Conservation (phyloP, 225 moss, liverwort and hornwort species). For the Anthoceros angustus region DNA sequence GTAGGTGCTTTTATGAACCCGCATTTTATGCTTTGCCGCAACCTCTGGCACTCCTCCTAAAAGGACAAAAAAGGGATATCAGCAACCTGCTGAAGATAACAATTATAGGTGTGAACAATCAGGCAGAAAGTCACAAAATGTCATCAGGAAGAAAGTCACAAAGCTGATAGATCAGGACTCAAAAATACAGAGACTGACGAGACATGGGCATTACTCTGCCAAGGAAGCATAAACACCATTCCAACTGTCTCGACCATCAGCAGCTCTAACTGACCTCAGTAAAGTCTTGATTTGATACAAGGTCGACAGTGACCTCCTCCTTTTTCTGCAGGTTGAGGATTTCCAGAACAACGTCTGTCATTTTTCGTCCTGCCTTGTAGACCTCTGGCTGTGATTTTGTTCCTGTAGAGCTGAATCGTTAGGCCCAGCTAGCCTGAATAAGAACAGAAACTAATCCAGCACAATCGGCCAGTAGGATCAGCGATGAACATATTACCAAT, state of each 20-base stretch:
- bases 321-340: constrained; percentile 80
- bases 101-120: too few relatives aligned
- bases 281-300: constrained; percentile 92
- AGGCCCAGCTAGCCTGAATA: neutral
- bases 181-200: too few relatives aligned
- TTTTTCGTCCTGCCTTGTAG: constrained; percentile 77
- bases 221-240: neutral
- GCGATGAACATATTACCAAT: constrained; percentile 29
- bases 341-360: constrained; percentile 70
- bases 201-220: too few relatives aligned
- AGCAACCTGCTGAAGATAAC: too few relatives aligned
- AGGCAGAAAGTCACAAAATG: too few relatives aligned
- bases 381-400: constrained; percentile 65
- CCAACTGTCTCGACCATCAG: constrained; percentile 6
- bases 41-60: constrained; percentile 88
- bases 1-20: constrained; percentile 75
- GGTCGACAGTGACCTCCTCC: constrained; percentile 91
- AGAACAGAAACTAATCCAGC: neutral
- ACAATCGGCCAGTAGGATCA: neutral
- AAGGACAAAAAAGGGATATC: neutral
- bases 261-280: constrained; percentile 36
- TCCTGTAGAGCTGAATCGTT: constrained; percentile 19
- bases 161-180: too few relatives aligned
- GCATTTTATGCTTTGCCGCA: constrained; percentile 95
- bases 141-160: too few relatives aligned